A percentile compares a stretch with the other conserved stretches of the same genome.
Evolutionary conservation across 2,329 filamentous ascomycete genomes (phyloP).

Genomic region (Colletotrichum truncatum): DNA sequence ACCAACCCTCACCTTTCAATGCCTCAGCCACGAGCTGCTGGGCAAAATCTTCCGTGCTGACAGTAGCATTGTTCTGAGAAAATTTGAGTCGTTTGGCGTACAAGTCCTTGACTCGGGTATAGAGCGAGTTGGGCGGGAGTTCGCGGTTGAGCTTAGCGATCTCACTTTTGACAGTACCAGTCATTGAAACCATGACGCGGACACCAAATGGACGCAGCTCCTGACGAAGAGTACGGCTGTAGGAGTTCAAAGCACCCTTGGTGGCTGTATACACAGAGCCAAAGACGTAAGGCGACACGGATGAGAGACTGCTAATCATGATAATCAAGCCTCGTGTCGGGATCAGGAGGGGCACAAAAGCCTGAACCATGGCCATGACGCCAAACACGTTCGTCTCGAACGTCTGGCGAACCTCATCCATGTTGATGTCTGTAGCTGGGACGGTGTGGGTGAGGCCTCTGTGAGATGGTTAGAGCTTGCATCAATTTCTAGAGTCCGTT

Average conservation of each 20-base stretch:
- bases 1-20: constrained; percentile 47
- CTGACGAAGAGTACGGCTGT: constrained; percentile 61
- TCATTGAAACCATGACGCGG: constrained; percentile 65
- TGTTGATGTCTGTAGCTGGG: constrained; percentile 60
- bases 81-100: constrained; percentile 57
- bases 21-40: constrained; percentile 51
- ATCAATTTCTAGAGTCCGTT: background rate
- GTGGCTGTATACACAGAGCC: constrained; percentile 63
- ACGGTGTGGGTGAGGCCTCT: constrained; percentile 62
- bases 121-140: constrained; percentile 57
- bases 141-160: constrained; percentile 52
- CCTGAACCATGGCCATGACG: constrained; percentile 63
- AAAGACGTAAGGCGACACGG: constrained; percentile 62
- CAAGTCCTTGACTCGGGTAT: constrained; percentile 53
- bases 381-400: constrained; percentile 68
- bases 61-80: constrained; percentile 56
- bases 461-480: background rate
- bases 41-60: constrained; percentile 55
- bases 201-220: constrained; percentile 64
- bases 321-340: constrained; percentile 59
- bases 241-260: constrained; percentile 63
- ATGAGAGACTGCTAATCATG: constrained; percentile 63
- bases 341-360: constrained; percentile 60
- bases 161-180: constrained; percentile 62
- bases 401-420: constrained; percentile 61